Evolutionary conservation across 257 asterid genomes (phyloP).

Genomic region (Rauvolfia tetraphylla): DNA sequence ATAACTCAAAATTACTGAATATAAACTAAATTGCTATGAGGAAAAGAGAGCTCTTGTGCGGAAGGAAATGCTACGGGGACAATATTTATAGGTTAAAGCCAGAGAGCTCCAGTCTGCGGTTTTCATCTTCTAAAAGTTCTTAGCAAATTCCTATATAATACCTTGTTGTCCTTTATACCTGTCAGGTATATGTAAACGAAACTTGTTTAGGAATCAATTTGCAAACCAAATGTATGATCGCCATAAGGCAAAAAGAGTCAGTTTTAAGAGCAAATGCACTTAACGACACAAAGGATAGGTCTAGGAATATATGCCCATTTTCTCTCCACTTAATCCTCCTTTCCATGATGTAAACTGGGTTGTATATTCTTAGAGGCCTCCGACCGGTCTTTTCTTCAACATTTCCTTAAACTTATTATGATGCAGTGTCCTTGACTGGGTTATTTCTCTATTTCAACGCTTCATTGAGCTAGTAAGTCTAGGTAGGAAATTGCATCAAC

Average conservation of each 20-base stretch:
- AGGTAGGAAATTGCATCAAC: too few species aligned
- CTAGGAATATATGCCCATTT: not conserved
- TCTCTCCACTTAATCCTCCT: not conserved
- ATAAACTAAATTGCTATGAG: not conserved
- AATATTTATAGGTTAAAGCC: slow-evolving; percentile 1
- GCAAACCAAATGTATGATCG: not conserved
- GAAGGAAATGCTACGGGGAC: not conserved
- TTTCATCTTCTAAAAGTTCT: not conserved
- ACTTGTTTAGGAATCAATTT: not conserved
- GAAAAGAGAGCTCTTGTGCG: not conserved
- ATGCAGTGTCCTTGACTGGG: too few species aligned
- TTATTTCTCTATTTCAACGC: too few species aligned
- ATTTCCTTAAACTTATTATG: too few species aligned
- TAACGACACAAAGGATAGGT: not conserved
- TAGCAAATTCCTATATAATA: not conserved
- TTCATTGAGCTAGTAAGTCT: too few species aligned
- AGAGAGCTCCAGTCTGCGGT: not conserved
- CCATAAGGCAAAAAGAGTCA: not conserved
- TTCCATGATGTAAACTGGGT: not conserved
- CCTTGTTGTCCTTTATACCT: not conserved
- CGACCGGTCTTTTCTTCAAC: too few species aligned
- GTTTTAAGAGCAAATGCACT: too few species aligned
- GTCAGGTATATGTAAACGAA: not conserved
- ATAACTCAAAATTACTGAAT: not conserved
- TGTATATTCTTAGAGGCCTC: too few species aligned